Evolutionary conservation across 83 land plant genomes (phyloP), one percentile per base, ranked within the genome.

Genomic region (Isoetes engelmannii): DNA sequence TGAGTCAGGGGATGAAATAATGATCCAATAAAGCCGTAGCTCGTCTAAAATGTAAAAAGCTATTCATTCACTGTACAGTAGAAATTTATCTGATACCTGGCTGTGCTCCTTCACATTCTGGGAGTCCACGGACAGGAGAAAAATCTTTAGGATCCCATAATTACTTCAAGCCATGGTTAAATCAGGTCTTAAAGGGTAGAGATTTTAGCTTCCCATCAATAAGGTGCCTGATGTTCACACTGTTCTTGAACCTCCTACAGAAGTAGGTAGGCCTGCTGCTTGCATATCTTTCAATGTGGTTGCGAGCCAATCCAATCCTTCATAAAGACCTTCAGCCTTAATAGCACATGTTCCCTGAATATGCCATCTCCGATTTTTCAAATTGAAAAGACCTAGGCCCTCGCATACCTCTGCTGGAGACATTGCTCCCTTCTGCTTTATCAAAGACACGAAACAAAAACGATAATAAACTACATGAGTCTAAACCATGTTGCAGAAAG

Each of bases 321-420:
- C 97, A 63, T 92, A 89, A 8, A 92, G 81, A 54, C 97, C 97
- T 63, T 92, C 97, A 17, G 94, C 97, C 75, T 74, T 83, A 17
- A 85, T 84, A 4, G 97, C 97, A 69, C 97, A 92, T 12, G 97
- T 86, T 7, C 92, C 97, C 75, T 92, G 97, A 44, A 89, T 84
- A 18, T 92, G 97, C 97, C 97, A 92, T 73, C 79, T 77, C 68
- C 97, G 72, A 74, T 88, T 84, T 58, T 84, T 81, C 63, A 92
- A 81, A 48, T 78, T 82, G 59, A 60, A 83, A 67, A 92, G 90
- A 63, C 97, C 97, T n/a, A 92, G 78, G 21, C 85, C 90, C 77
- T 88, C 87, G 69, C 90, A 89, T 19, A 92, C 85, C 63, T 92
- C 97, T 79, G 81, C 81, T 64, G 97, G 86, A 6, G 88, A 75